phyloP scores from a whole-genome alignment of 2,329 filamentous ascomycete species.

The Zalaria sp. region DNA sequence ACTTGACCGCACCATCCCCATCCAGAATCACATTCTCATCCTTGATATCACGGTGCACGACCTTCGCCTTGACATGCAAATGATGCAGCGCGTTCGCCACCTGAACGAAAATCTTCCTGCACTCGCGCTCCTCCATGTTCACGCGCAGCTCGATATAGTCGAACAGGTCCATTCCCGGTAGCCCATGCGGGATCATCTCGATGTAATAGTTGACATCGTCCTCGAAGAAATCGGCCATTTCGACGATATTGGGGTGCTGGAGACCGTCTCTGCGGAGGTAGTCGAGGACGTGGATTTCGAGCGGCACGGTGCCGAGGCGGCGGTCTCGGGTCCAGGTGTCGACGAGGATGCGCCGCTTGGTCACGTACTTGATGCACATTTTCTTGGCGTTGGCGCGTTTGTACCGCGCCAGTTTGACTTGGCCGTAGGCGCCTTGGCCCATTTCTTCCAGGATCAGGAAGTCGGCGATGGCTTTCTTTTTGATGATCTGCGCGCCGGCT shows the following conservation, averaged over 20 bases:
- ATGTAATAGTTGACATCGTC: conserved; percentile 95
- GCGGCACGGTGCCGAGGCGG: conserved; percentile 78
- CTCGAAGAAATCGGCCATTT: conserved; percentile 57
- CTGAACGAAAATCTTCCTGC: conserved; percentile 87
- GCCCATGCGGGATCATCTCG: conserved; percentile 88
- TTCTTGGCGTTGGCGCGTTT: conserved; percentile 61
- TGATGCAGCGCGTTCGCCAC: conserved; percentile 83
- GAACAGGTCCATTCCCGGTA: conserved; percentile 96
- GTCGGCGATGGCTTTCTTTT: conserved; percentile 76
- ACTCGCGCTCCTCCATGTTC: conserved; percentile 93
- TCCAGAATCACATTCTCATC: conserved; percentile 97
- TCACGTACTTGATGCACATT: conserved; percentile 94
- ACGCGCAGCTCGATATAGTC: conserved; percentile 95
- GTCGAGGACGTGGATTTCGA: conserved; percentile 94
- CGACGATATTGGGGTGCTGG: conserved; percentile 51
- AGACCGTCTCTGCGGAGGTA: conserved; percentile 65
- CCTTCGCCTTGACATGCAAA: conserved; percentile 75
- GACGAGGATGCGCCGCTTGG: conserved; percentile 88
- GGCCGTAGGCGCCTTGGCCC: conserved; percentile 94
- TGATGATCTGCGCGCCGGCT: conserved; percentile 15
- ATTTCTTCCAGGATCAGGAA: conserved; percentile 94
- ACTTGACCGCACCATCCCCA: conserved; percentile 86
- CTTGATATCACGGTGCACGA: conserved; percentile 97
- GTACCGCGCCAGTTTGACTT: conserved; percentile 87
- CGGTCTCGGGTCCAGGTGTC: conserved; percentile 97